Percentiles rank a stretch among this genome's conserved stretches.
Conservation (phyloP, 768 basidiomycete genomes). For the Amanita exitialis region DNA sequence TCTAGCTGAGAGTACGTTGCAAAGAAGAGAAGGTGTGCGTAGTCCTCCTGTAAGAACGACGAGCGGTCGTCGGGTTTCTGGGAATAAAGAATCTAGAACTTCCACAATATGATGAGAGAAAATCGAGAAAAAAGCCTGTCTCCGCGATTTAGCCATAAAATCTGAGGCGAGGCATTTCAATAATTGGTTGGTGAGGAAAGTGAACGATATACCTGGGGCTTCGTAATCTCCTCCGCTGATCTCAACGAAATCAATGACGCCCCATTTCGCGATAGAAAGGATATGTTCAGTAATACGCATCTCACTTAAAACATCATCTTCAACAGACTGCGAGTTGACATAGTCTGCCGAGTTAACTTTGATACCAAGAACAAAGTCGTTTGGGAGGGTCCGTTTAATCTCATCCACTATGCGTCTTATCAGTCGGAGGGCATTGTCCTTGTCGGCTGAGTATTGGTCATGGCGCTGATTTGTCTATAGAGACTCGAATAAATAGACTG, state of each 20-base stretch:
- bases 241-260: slow-evolving; percentile 72
- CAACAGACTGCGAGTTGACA: slow-evolving; percentile 19
- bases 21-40: slow-evolving; percentile 44
- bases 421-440: slow-evolving; percentile 40
- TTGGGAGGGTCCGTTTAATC: slow-evolving; percentile 45
- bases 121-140: slow-evolving; percentile 65
- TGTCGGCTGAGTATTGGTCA: slow-evolving; percentile 47
- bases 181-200: background rate
- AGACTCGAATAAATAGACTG: background rate
- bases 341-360: slow-evolving; percentile 82
- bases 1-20: slow-evolving; percentile 35
- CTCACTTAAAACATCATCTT: slow-evolving; percentile 17
- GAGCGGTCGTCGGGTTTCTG: slow-evolving; percentile 31
- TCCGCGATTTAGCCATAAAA: slow-evolving; percentile 32
- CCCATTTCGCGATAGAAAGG: slow-evolving; percentile 50
- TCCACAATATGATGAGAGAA: slow-evolving; percentile 52
- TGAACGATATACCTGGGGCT: slow-evolving; percentile 42
- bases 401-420: slow-evolving; percentile 42
- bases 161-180: slow-evolving; percentile 19
- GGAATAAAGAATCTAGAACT: slow-evolving; percentile 26
- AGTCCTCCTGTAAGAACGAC: slow-evolving; percentile 81
- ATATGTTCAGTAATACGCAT: slow-evolving; percentile 53
- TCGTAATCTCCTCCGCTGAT: slow-evolving; percentile 86
- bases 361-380: slow-evolving; percentile 61
- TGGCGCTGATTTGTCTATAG: slow-evolving; percentile 33